Evolutionary conservation across 805 yeast genomes (phyloP).

Genomic region (Saccharomycopsis guyanensis): DNA sequence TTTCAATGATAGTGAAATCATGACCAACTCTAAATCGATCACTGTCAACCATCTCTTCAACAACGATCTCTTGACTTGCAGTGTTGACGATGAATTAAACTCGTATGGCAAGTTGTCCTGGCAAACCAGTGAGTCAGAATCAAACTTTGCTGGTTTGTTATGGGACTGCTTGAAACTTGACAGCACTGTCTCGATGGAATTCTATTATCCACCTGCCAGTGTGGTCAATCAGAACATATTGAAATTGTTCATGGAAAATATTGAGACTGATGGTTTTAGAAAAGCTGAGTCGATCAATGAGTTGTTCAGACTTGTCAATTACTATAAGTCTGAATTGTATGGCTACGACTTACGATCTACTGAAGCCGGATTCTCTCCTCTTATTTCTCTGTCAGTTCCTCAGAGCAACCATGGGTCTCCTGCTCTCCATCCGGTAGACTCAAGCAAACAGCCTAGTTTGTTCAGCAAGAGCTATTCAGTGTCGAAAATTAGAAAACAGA

Average conservation of each 20-base stretch:
- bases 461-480: neutral
- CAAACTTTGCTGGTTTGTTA: slow-evolving; percentile 4
- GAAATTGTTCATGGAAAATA: slow-evolving; percentile 7
- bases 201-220: slow-evolving; percentile 16
- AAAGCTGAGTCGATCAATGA: slow-evolving; percentile 12
- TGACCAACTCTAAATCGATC: slow-evolving; percentile 8
- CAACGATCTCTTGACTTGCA: slow-evolving; percentile 8
- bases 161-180: slow-evolving; percentile 20
- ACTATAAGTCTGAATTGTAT: slow-evolving; percentile 10
- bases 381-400: neutral
- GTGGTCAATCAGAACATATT: slow-evolving; percentile 17
- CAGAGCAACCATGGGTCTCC: neutral
- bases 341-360: slow-evolving; percentile 12
- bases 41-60: slow-evolving; percentile 12
- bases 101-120: slow-evolving; percentile 1
- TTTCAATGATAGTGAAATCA: slow-evolving; percentile 14
- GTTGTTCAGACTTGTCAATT: slow-evolving; percentile 8
- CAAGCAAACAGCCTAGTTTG: neutral
- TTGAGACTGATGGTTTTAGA: neutral
- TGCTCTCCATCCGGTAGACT: neutral
- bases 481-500: slow-evolving; percentile 9
- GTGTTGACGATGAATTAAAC: slow-evolving; percentile 13
- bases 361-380: neutral
- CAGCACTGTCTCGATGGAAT: slow-evolving; percentile 12
- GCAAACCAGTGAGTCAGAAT: neutral